A percentile compares a stretch with the other conserved stretches of the same genome.
phyloP scores from a whole-genome alignment of 495 filamentous ascomycete species.

The Penicillium longicatenatum region DNA sequence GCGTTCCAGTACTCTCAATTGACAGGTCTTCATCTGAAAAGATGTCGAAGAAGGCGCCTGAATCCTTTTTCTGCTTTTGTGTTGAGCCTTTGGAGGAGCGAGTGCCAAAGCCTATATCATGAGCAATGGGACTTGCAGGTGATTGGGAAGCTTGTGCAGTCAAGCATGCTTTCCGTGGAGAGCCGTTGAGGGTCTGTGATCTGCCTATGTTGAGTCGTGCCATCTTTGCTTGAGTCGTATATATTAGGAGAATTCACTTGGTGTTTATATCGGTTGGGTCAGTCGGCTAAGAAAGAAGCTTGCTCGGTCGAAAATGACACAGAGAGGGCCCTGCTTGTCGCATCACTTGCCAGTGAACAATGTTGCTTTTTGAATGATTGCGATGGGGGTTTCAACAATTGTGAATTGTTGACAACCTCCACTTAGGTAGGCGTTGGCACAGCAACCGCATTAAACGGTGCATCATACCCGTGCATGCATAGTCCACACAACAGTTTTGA shows the following conservation, averaged over 20 bases:
- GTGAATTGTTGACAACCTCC: conserved; percentile 1
- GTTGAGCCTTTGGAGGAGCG: conserved; percentile 7
- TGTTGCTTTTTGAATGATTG: neutral
- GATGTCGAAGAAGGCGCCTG: conserved; percentile 32
- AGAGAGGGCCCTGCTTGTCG: neutral
- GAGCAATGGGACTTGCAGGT: neutral
- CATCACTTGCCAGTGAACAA: neutral
- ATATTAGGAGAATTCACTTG: neutral
- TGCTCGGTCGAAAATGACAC: neutral
- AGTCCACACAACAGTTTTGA: neutral
- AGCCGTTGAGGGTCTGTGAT: neutral
- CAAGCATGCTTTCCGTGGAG: conserved; percentile 2
- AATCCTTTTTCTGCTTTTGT: conserved; percentile 17
- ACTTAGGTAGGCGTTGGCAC: conserved; percentile 6
- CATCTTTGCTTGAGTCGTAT: conserved; percentile 1
- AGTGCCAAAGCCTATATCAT: neutral
- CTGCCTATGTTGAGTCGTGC: conserved; percentile 9
- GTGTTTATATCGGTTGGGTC: neutral
- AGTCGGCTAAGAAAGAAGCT: neutral
- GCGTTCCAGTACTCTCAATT: conserved; percentile 11
- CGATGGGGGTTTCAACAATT: neutral
- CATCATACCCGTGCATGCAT: neutral
- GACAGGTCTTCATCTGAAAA: conserved; percentile 34
- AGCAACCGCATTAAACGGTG: neutral
- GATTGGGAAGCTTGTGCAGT: neutral